These are phyloP conservation scores for Fusarium tricinctum DNA, from an alignment of 2,329 filamentous ascomycete genomes.

Conservation along the genomic window DNA sequence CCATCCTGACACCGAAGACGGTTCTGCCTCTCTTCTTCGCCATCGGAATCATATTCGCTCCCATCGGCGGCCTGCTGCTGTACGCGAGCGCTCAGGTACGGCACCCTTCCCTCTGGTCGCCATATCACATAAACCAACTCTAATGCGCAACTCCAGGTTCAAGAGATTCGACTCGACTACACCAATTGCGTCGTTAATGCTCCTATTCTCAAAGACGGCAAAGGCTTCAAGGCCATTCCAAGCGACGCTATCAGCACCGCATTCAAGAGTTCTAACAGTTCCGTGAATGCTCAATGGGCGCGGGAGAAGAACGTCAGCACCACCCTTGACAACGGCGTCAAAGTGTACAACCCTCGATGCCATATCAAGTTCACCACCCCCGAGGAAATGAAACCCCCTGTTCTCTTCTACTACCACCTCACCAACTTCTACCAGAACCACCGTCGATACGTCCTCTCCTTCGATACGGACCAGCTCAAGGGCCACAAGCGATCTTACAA, in stretches of 20 bases:
- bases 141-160: conserved; percentile 70
- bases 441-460: conserved; percentile 92
- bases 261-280: conserved; percentile 73
- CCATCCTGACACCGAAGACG: conserved; percentile 94
- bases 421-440: conserved; percentile 99
- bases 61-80: conserved; percentile 87
- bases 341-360: conserved; percentile 69
- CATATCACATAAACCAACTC: conserved; percentile 4
- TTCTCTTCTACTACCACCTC: conserved; percentile 94
- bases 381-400: conserved; percentile 82
- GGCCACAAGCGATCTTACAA: conserved; percentile 73
- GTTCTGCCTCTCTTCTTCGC: conserved; percentile 92
- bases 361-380: conserved; percentile 83
- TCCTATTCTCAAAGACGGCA: conserved; percentile 54
- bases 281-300: conserved; percentile 60
- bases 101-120: background rate
- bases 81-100: conserved; percentile 85
- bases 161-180: conserved; percentile 94
- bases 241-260: conserved; percentile 71
- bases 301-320: conserved; percentile 58
- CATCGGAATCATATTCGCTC: conserved; percentile 92
- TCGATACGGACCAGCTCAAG: conserved; percentile 84
- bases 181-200: conserved; percentile 78
- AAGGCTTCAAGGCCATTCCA: conserved; percentile 66
- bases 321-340: conserved; percentile 49